Percentiles rank a stretch among this genome's conserved stretches.
These are phyloP conservation scores for Gentiana straminea DNA, from an alignment of 257 asterid genomes.

Conservation along the genomic window DNA sequence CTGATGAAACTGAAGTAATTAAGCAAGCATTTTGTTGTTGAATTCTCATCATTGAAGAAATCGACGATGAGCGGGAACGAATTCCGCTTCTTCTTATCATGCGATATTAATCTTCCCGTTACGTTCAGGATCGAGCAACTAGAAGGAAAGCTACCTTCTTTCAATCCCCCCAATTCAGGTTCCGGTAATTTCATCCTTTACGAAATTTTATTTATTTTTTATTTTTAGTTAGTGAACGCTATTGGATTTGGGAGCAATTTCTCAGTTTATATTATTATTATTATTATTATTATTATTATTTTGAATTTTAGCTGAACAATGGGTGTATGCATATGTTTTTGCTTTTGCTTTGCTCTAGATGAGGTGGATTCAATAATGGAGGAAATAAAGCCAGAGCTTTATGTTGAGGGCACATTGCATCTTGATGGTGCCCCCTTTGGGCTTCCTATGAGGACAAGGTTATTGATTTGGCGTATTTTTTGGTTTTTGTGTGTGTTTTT, in stretches of 20 bases:
- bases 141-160: conserved; percentile 63
- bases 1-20: too few relatives aligned
- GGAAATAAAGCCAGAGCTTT: conserved; percentile 71
- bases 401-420: conserved; percentile 67
- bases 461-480: not conserved
- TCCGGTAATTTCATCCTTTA: not conserved
- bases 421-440: conserved; percentile 98
- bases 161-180: conserved; percentile 54
- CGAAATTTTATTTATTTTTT: too few relatives aligned
- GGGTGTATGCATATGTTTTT: not conserved
- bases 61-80: conserved; percentile 63
- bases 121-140: conserved; percentile 83
- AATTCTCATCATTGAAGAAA: not conserved
- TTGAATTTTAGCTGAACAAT: too few relatives aligned
- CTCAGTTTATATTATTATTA: too few relatives aligned
- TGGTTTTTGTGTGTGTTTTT: not conserved
- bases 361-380: conserved; percentile 49
- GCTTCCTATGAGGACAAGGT: conserved; percentile 96
- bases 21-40: too few relatives aligned
- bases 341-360: conserved; percentile 23
- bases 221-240: too few relatives aligned
- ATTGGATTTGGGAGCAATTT: too few relatives aligned
- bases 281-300: too few relatives aligned
- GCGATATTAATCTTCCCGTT: conserved; percentile 90
- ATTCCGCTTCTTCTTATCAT: conserved; percentile 81